Conservation (phyloP, 352 stramenopile genomes). For the Albugo candida region DNA sequence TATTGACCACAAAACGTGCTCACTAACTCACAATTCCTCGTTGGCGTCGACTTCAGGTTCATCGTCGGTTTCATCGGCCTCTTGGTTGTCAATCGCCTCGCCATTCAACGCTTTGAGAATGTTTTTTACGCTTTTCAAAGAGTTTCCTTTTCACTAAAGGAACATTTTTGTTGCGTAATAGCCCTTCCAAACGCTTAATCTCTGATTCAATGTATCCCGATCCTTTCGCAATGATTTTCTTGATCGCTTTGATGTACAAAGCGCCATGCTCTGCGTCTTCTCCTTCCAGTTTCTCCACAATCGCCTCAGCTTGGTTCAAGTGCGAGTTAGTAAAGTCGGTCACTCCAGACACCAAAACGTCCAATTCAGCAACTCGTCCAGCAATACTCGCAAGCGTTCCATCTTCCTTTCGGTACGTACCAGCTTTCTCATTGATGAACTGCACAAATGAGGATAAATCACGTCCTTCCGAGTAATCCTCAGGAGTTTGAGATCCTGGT, state of each 20-base stretch:
- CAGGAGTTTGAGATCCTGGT: conserved; percentile 44
- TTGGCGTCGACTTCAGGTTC: too few relatives aligned
- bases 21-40: too few relatives aligned
- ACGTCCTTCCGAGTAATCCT: conserved; percentile 70
- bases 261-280: conserved; percentile 35
- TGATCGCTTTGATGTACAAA: conserved; percentile 79
- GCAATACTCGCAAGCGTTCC: conserved; percentile 52
- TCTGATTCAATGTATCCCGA: conserved; percentile 63
- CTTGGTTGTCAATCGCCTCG: too few relatives aligned
- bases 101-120: conserved; percentile 47
- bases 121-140: conserved; percentile 80
- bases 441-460: conserved; percentile 74
- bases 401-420: conserved; percentile 58
- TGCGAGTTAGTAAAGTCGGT: conserved; percentile 26
- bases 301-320: conserved; percentile 47
- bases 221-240: conserved; percentile 81
- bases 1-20: too few relatives aligned
- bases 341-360: conserved; percentile 53
- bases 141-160: conserved; percentile 75
- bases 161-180: conserved; percentile 72
- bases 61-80: too few relatives aligned
- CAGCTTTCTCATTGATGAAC: conserved; percentile 83
- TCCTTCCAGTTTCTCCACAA: conserved; percentile 49
- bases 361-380: conserved; percentile 64
- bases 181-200: conserved; percentile 54